Percentiles rank a stretch among this genome's conserved stretches.
Conservation (phyloP, 2,329 filamentous ascomycete genomes). For the Coniochaeta hoffmannii region DNA sequence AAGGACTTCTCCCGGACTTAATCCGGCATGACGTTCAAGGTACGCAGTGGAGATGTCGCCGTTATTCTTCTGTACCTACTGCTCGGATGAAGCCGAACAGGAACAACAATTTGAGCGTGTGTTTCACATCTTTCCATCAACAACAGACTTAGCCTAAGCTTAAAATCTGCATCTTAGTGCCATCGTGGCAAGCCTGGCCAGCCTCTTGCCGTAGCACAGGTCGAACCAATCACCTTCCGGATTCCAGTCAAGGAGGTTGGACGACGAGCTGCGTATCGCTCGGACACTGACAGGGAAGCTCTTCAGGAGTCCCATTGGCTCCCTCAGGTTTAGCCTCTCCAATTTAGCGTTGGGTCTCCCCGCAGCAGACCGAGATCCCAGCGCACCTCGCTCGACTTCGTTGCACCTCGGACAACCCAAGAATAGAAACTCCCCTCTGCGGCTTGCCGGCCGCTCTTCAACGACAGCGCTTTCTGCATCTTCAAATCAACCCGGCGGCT, state of each 20-base stretch:
- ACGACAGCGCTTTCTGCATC: neutral
- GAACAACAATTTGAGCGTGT: neutral
- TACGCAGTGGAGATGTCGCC: neutral
- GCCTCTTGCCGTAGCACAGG: neutral
- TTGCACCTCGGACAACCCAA: neutral
- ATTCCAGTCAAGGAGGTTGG: neutral
- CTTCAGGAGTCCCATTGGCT: slow-evolving; percentile 16
- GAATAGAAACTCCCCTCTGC: slow-evolving; percentile 1
- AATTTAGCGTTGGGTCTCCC: neutral
- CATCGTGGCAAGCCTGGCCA: neutral
- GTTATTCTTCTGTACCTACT: neutral
- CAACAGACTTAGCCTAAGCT: slow-evolving; percentile 1
- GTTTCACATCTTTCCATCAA: slow-evolving; percentile 1
- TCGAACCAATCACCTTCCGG: neutral
- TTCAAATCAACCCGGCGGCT: neutral
- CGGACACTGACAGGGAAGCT: slow-evolving; percentile 1
- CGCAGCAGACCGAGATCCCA: neutral
- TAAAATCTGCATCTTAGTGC: neutral
- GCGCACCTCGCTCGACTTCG: neutral
- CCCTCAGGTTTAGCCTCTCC: slow-evolving; percentile 11
- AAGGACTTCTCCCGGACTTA: too few species aligned
- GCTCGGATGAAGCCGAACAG: neutral
- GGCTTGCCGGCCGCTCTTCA: neutral
- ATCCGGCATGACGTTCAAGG: neutral
- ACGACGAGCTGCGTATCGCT: neutral